Conservation (phyloP, 2,329 filamentous ascomycete species). For the Cyanodermella asteris region DNA sequence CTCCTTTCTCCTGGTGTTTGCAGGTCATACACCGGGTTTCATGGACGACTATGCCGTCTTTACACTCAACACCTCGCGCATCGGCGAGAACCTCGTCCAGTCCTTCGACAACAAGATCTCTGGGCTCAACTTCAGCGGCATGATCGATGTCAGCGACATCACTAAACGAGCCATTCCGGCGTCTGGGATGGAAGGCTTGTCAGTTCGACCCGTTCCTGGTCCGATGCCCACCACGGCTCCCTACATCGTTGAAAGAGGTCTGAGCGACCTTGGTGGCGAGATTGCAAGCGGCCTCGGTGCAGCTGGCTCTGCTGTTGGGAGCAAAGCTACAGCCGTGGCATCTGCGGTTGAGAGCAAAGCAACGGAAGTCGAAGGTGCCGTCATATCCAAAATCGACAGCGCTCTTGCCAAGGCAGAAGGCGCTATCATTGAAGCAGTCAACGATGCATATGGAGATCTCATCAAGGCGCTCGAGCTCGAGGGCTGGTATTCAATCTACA, state of each 20-base stretch:
- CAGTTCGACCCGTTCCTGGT: too few relatives aligned
- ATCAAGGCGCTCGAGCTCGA: conserved; percentile 29
- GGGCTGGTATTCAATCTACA: conserved; percentile 39
- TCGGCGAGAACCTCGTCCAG: neutral
- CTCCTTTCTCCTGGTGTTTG: conserved; percentile 37
- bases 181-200: conserved; percentile 14
- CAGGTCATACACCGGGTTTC: conserved; percentile 32
- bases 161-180: conserved; percentile 10
- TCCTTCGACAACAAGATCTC: conserved; percentile 24
- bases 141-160: conserved; percentile 10
- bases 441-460: conserved; percentile 17
- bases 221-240: too few relatives aligned
- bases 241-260: too few relatives aligned
- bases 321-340: too few relatives aligned
- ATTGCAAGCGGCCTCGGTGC: too few relatives aligned
- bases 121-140: conserved; percentile 30
- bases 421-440: conserved; percentile 17
- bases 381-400: conserved; percentile 10
- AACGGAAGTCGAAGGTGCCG: conserved; percentile 13
- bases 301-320: too few relatives aligned
- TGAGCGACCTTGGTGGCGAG: too few relatives aligned
- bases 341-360: too few relatives aligned
- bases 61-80: conserved; percentile 20
- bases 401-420: conserved; percentile 20
- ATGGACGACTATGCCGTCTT: conserved; percentile 35